Evolutionary conservation across 2,329 filamentous ascomycete species (phyloP).

Genomic region (Ceratocystis harringtonii): DNA sequence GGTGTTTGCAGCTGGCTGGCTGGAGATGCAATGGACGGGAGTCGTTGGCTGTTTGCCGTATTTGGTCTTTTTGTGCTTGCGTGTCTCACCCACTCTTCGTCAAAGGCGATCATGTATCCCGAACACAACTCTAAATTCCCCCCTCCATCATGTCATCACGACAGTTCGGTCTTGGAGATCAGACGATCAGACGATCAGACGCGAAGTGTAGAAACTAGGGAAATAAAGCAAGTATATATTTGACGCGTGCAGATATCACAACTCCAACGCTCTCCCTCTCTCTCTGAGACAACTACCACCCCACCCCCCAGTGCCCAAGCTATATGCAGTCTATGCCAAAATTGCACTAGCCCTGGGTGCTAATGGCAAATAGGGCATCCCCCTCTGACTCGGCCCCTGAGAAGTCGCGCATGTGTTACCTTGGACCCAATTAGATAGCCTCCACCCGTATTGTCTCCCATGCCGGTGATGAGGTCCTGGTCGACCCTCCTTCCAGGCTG

Average conservation of each 20-base stretch:
- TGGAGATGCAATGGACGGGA: background rate
- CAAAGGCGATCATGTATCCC: too few species aligned
- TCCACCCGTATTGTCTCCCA: slow-evolving; percentile 29
- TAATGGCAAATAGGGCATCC: slow-evolving; percentile 47
- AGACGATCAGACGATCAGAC: too few species aligned
- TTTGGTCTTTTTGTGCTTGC: too few species aligned
- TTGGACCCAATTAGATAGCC: slow-evolving; percentile 66
- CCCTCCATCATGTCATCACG: too few species aligned
- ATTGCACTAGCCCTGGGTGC: background rate
- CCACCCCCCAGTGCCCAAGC: background rate
- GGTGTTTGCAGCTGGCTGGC: background rate
- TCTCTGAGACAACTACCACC: too few species aligned
- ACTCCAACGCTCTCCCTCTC: too few species aligned
- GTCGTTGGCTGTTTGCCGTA: background rate
- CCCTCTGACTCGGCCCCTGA: slow-evolving; percentile 53
- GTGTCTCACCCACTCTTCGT: too few species aligned
- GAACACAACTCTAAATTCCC: too few species aligned
- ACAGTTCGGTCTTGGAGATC: too few species aligned
- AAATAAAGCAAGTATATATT: too few species aligned
- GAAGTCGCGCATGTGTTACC: slow-evolving; percentile 67
- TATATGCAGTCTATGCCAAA: background rate
- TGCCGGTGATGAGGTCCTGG: slow-evolving; percentile 30
- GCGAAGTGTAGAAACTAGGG: too few species aligned
- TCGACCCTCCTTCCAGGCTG: slow-evolving; percentile 34
- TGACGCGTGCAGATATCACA: too few species aligned